A percentile compares a stretch with the other conserved stretches of the same genome.
phyloP scores from a whole-genome alignment of 768 basidiomycete species.

The Kockovaella imperatae region DNA sequence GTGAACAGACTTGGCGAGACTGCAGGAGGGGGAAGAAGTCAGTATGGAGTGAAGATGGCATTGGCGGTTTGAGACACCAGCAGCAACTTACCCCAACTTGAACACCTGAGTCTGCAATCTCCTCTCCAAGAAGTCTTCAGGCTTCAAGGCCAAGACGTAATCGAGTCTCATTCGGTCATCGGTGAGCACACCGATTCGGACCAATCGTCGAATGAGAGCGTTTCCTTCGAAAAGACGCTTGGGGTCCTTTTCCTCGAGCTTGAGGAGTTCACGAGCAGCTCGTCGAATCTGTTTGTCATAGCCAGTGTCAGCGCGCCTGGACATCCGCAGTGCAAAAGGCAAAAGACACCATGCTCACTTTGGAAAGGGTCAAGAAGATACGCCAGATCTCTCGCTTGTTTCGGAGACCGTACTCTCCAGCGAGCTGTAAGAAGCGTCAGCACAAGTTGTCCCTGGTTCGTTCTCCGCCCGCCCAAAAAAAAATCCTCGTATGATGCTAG shows the following conservation, averaged over 20 bases:
- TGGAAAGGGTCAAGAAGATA: conserved; percentile 93
- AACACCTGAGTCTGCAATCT: conserved; percentile 98
- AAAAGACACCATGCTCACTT: conserved; percentile 45
- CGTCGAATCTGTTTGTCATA: conserved; percentile 69
- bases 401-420: conserved; percentile 98
- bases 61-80: not conserved
- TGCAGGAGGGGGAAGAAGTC: conserved; percentile 4
- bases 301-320: not conserved
- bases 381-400: conserved; percentile 99
- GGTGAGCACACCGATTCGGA: conserved; percentile 99
- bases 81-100: conserved; percentile 59
- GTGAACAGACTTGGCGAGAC: conserved; percentile 95
- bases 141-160: conserved; percentile 98
- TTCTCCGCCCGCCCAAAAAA: not conserved
- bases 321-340: not conserved
- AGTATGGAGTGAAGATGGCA: not conserved
- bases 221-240: conserved; percentile 97
- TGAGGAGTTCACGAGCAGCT: conserved; percentile 99
- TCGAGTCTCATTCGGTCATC: conserved; percentile 98
- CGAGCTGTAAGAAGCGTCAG: conserved; percentile 58
- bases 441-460: too few species aligned
- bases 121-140: conserved; percentile 99
- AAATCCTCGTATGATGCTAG: not conserved
- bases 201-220: conserved; percentile 56
- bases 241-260: conserved; percentile 98